Evolutionary conservation across 2,329 filamentous ascomycete species (phyloP).

Genomic region (Trichoderma koningiopsis): DNA sequence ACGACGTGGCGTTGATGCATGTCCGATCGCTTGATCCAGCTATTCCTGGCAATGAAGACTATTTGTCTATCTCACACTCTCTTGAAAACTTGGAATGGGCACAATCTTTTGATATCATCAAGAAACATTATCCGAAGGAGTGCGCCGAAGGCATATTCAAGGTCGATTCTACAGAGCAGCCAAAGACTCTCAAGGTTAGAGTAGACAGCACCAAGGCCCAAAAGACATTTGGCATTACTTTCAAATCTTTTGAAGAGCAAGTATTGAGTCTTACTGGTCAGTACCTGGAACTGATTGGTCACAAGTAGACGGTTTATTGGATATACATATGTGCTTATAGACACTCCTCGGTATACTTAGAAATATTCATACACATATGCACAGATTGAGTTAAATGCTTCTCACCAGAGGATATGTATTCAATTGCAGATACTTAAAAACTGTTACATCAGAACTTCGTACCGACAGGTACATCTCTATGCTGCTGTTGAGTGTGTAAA

Average conservation of each 20-base stretch:
- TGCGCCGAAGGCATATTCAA: conserved; percentile 11
- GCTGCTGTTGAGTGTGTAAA: too few species aligned
- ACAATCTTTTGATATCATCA: conserved; percentile 15
- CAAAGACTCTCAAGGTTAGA: neutral
- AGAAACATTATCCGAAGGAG: conserved; percentile 16
- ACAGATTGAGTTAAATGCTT: too few species aligned
- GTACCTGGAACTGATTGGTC: conserved; percentile 36
- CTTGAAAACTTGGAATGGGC: neutral
- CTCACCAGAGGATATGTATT: too few species aligned
- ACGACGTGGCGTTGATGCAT: conserved; percentile 28
- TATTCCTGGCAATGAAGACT: conserved; percentile 15
- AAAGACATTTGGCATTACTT: conserved; percentile 38
- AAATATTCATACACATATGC: too few species aligned
- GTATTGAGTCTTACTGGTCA: conserved; percentile 39
- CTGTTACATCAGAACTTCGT: too few species aligned
- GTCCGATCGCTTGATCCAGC: conserved; percentile 4
- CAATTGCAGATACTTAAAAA: too few species aligned
- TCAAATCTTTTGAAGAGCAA: conserved; percentile 39
- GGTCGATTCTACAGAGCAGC: neutral
- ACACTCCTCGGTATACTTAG: too few species aligned
- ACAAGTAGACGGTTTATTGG: neutral
- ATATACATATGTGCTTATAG: too few species aligned
- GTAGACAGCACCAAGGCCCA: conserved; percentile 37
- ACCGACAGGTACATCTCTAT: too few species aligned
- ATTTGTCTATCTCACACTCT: conserved; percentile 1